Conservation (phyloP, 345 rosid genomes). For the Eucalyptus victrix region DNA sequence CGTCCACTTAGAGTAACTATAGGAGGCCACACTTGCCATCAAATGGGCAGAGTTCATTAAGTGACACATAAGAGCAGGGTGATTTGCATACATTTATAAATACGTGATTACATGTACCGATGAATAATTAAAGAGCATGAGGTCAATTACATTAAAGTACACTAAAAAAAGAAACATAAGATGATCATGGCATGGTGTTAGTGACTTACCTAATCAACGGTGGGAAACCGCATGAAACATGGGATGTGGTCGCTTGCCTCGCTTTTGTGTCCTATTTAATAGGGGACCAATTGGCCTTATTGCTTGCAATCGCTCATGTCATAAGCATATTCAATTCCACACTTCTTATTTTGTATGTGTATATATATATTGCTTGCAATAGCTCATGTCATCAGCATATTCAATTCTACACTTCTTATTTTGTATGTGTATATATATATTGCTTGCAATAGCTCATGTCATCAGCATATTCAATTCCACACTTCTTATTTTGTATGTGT, state of each 20-base stretch:
- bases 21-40: background rate
- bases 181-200: background rate
- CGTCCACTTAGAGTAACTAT: background rate
- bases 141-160: background rate
- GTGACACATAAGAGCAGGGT: background rate
- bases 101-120: accelerated
- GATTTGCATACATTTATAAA: background rate
- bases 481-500: no score
- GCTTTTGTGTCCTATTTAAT: background rate
- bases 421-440: no score
- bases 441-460: no score
- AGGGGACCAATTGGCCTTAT: no score
- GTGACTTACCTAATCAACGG: background rate
- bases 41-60: background rate
- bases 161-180: background rate
- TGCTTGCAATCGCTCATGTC: no score
- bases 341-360: no score
- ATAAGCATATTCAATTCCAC: no score
- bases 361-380: no score
- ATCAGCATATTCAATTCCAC: no score
- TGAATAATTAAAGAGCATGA: background rate
- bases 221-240: background rate
- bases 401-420: no score
- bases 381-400: no score
- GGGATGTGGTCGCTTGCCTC: background rate